A percentile compares a stretch with the other conserved stretches of the same genome.
Conservation (phyloP, 305 asterid species). For the Fraxinus platypoda region DNA sequence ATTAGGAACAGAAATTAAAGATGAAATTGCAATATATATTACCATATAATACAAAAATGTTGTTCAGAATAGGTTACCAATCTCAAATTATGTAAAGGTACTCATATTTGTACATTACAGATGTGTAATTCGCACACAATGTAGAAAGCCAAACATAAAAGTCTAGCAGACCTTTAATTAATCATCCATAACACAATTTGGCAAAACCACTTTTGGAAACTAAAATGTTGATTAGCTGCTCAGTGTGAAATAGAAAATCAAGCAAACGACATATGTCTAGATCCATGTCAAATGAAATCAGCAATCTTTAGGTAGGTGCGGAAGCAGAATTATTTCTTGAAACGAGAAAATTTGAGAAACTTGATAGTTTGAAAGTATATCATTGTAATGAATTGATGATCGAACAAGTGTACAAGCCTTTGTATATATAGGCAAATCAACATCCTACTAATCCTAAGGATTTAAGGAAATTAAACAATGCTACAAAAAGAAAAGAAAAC, state of each 20-base stretch:
- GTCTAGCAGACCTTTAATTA: background rate
- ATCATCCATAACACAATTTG: background rate
- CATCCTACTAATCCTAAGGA: background rate
- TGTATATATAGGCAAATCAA: background rate
- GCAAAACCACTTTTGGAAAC: background rate
- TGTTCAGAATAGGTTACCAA: background rate
- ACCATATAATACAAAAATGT: background rate
- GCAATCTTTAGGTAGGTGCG: background rate
- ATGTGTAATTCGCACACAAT: background rate
- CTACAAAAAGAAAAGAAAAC: too few relatives aligned
- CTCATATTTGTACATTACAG: background rate
- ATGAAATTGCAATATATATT: background rate
- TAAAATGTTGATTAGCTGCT: background rate
- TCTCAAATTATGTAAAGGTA: background rate
- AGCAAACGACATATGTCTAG: background rate
- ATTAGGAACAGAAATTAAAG: background rate
- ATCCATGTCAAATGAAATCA: background rate
- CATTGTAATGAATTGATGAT: background rate
- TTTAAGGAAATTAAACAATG: background rate
- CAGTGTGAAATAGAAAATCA: background rate
- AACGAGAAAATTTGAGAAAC: too few relatives aligned
- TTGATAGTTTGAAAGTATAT: too few relatives aligned
- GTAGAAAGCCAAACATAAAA: background rate
- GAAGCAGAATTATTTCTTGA: background rate
- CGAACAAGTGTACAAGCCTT: background rate